Conservation (phyloP, 1,139 yeast genomes). For the Geotrichum europaeum region DNA sequence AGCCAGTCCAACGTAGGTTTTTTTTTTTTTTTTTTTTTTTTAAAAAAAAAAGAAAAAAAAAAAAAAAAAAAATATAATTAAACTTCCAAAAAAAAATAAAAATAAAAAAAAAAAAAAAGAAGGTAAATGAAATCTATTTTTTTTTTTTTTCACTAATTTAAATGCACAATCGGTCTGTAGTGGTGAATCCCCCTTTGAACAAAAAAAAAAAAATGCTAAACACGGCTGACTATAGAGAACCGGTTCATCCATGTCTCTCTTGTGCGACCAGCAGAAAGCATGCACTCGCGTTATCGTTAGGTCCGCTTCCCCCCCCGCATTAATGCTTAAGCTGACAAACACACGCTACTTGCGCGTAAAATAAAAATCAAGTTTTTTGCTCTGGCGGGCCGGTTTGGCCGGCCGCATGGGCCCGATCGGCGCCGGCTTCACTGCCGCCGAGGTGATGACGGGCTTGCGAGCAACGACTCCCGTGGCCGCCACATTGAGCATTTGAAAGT, state of each 20-base stretch:
- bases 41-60: too few relatives aligned
- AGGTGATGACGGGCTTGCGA: conserved; percentile 1
- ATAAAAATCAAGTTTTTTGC: background rate
- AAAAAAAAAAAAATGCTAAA: too few relatives aligned
- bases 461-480: conserved; percentile 12
- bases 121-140: background rate
- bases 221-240: too few relatives aligned
- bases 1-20: too few relatives aligned
- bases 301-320: background rate
- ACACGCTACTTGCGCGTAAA: background rate
- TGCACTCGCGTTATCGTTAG: too few relatives aligned
- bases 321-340: background rate
- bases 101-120: background rate
- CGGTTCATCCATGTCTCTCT: too few relatives aligned
- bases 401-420: background rate
- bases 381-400: background rate
- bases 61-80: too few relatives aligned
- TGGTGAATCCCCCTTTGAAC: too few relatives aligned
- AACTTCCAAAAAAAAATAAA: background rate
- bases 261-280: too few relatives aligned
- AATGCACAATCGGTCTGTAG: background rate
- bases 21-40: too few relatives aligned
- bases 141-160: background rate
- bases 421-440: background rate
- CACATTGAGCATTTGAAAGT: conserved; percentile 12